A percentile compares a stretch with the other conserved stretches of the same genome.
These are phyloP conservation scores for Chaetothyriales sp. DNA, from an alignment of 2,329 filamentous ascomycete species.

Conservation along the genomic window DNA sequence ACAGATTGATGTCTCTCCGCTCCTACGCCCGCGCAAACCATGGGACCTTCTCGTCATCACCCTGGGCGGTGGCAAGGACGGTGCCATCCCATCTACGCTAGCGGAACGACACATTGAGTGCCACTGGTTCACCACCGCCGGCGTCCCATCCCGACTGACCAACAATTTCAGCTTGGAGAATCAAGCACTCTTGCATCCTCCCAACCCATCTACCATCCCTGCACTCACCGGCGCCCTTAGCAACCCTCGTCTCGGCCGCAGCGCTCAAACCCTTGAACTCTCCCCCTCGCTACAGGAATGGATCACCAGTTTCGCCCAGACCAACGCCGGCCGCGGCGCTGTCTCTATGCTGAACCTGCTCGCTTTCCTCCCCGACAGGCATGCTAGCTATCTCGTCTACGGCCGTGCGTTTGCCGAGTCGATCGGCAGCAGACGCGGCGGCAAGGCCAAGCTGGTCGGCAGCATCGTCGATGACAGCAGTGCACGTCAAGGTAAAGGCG, in stretches of 20 bases:
- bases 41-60: conserved; percentile 28
- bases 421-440: conserved; percentile 42
- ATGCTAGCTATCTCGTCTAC: conserved; percentile 40
- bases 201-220: conserved; percentile 18
- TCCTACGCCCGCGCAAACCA: conserved; percentile 17
- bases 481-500: too few relatives aligned
- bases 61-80: conserved; percentile 8
- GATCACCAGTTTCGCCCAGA: conserved; percentile 27
- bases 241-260: conserved; percentile 20
- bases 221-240: conserved; percentile 24
- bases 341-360: conserved; percentile 53
- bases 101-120: conserved; percentile 4
- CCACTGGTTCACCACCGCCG: conserved; percentile 24
- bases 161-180: conserved; percentile 14
- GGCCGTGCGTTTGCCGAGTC: conserved; percentile 32
- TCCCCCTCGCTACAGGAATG: conserved; percentile 38
- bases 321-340: conserved; percentile 27
- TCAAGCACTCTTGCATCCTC: conserved; percentile 7
- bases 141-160: conserved; percentile 26
- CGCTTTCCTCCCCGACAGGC: conserved; percentile 39
- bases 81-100: too few relatives aligned
- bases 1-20: conserved; percentile 19
- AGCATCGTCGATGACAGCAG: conserved; percentile 33
- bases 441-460: conserved; percentile 48
- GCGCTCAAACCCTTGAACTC: conserved; percentile 41